Conservation (phyloP, 306 rosid species). For the Malus fusca region DNA sequence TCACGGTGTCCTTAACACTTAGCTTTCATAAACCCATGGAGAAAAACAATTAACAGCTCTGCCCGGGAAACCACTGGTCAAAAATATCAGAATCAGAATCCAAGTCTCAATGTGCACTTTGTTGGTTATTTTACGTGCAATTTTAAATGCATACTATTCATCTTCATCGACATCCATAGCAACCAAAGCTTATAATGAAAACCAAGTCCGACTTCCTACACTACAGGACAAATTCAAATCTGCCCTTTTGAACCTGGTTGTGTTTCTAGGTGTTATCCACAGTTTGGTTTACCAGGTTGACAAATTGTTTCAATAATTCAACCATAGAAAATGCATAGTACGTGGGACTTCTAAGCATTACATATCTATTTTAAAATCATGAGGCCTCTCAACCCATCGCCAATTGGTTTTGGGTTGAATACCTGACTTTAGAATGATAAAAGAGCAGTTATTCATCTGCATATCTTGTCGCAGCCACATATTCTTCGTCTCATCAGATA, state of each 20-base stretch:
- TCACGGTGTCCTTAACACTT: neutral
- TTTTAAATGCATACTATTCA: neutral
- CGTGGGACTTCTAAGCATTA: neutral
- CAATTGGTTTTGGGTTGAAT: neutral
- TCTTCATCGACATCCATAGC: neutral
- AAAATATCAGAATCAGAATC: neutral
- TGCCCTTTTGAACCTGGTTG: neutral
- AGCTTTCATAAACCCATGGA: neutral
- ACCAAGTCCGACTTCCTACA: neutral
- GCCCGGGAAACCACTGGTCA: neutral
- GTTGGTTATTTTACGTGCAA: neutral
- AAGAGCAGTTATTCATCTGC: neutral
- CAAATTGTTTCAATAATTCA: neutral
- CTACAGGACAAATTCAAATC: neutral
- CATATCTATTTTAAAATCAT: neutral
- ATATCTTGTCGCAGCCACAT: neutral
- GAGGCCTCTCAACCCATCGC: neutral
- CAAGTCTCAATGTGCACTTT: neutral
- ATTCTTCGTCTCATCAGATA: neutral
- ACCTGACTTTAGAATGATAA: neutral
- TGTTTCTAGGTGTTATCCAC: neutral
- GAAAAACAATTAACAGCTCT: neutral
- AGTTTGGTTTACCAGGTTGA: neutral
- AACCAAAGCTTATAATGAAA: neutral
- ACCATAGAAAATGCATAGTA: neutral